Conservation (phyloP, 164 flowering plant species). For the Litsea cubeba region DNA sequence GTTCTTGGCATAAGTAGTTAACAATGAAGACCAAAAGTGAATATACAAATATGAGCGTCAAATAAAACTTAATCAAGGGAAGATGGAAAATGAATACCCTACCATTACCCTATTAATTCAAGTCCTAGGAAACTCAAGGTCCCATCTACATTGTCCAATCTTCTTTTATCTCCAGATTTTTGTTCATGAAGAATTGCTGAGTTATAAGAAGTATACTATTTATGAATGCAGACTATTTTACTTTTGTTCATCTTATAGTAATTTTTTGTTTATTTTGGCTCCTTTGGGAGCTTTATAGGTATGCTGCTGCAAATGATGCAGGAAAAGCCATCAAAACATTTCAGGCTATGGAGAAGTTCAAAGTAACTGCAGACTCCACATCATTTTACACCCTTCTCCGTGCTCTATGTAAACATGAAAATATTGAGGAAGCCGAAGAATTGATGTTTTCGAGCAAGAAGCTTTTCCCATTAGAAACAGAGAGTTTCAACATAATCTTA, state of each 20-base stretch:
- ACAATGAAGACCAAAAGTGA: too few relatives aligned
- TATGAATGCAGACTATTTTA: not conserved
- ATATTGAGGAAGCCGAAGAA: conserved; percentile 90
- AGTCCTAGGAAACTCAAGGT: too few relatives aligned
- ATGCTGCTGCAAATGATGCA: conserved; percentile 67
- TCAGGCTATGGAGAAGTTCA: conserved; percentile 69
- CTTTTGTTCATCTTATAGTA: not conserved
- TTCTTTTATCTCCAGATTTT: not conserved
- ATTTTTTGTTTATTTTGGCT: not conserved
- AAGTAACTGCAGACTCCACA: conserved; percentile 40
- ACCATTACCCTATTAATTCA: too few relatives aligned
- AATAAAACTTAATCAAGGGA: too few relatives aligned
- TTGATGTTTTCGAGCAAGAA: conserved; percentile 64
- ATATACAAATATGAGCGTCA: too few relatives aligned
- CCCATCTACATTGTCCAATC: not conserved
- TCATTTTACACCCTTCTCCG: conserved; percentile 50
- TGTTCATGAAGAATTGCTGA: not conserved
- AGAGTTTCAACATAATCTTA: conserved; percentile 79
- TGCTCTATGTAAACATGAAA: conserved; percentile 63
- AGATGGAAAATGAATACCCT: too few relatives aligned
- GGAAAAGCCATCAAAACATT: conserved; percentile 67
- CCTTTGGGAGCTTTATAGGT: conserved; percentile 32
- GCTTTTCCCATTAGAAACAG: conserved; percentile 61
- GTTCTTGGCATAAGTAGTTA: too few relatives aligned
- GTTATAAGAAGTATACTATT: not conserved